Base-by-base conservation (phyloP, 2,329 filamentous ascomycete genomes). In the Coleophoma cylindrospora region DNA sequence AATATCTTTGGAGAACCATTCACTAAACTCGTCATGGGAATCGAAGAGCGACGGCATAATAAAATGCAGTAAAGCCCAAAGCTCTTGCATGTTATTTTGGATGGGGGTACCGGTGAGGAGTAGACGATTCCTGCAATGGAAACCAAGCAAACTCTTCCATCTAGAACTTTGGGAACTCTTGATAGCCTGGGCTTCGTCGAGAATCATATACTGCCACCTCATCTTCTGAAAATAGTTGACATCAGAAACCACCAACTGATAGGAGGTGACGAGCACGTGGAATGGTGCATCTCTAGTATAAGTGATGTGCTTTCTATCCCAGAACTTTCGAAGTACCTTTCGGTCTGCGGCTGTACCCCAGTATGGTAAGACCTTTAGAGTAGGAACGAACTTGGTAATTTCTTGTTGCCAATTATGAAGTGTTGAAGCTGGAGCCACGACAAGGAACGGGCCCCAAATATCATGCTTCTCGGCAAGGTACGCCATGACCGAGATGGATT, bases 11-110 rank as follows among this genome's bases (percentile, higher is more conserved):
- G 88, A 92, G 68, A 95, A 95, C 89, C 89, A 95, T 61, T 94
- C 89, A 71, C 87, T 92, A 65, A 95, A 95, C 64, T 94, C 89
- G 64, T 95, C 89, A 69, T 94, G 89, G 1, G 87, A 92, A 68
- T 94, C 94, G 70, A 99, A 99, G 47, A 99, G 77, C 40, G 89
- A 96, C n/a, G 94, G 94, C 94, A 99, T 97, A 73, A 97, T 97
- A 74, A 99, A 99, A 77, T 99, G 94, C 17, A 99, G 78, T 58
- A 99, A 72, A 32, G 94, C 94, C 94, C 94, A 99, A 52, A 99
- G 72, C 70, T 99, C 92, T 70, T 97, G 94, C 94, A 99, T 99
- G 77, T 97, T 99, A 74, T 99, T 99, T 70, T 99, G 94, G 57
- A 99, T 97, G 3, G 94, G 94, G 0, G 94, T 99, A 72, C 94